Percentiles rank a stretch among this genome's conserved stretches.
phyloP scores from a whole-genome alignment of 306 rosid genomes.

The Cyclanthera cordifolia region DNA sequence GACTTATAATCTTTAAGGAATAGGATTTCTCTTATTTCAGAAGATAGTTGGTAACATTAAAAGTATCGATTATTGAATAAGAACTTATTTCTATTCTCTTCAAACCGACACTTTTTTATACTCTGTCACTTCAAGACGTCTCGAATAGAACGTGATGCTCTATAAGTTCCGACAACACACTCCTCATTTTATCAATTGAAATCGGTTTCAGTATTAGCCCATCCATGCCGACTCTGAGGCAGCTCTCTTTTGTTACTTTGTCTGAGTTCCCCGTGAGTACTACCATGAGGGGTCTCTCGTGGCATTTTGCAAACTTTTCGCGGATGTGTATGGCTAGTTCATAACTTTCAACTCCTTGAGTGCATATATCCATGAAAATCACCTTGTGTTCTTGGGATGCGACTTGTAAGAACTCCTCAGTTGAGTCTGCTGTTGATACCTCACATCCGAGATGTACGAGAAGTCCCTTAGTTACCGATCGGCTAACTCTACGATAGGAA shows the following conservation, averaged over 20 bases:
- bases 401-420: slow-evolving; percentile 50
- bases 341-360: slow-evolving; percentile 46
- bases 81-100: too few relatives aligned
- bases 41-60: too few relatives aligned
- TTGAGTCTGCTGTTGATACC: slow-evolving; percentile 50
- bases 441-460: slow-evolving; percentile 81
- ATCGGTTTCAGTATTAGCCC: slow-evolving; percentile 77
- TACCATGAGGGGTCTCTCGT: slow-evolving; percentile 60
- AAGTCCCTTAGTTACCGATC: slow-evolving; percentile 76
- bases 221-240: slow-evolving; percentile 71
- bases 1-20: too few relatives aligned
- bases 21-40: too few relatives aligned
- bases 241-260: slow-evolving; percentile 61
- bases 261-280: slow-evolving; percentile 68
- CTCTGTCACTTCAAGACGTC: too few relatives aligned
- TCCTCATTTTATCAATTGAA: slow-evolving; percentile 84
- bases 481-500: slow-evolving; percentile 55
- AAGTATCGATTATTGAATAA: too few relatives aligned
- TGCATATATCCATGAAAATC: slow-evolving; percentile 68
- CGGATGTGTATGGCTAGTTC: slow-evolving; percentile 46
- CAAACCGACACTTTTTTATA: too few relatives aligned
- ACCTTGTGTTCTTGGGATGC: slow-evolving; percentile 59
- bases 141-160: slow-evolving; percentile 60
- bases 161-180: slow-evolving; percentile 55
- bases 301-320: slow-evolving; percentile 52